These are phyloP conservation scores for Trichosporon coremiiforme DNA, from an alignment of 1,284 basidiomycete species.

Conservation along the genomic window DNA sequence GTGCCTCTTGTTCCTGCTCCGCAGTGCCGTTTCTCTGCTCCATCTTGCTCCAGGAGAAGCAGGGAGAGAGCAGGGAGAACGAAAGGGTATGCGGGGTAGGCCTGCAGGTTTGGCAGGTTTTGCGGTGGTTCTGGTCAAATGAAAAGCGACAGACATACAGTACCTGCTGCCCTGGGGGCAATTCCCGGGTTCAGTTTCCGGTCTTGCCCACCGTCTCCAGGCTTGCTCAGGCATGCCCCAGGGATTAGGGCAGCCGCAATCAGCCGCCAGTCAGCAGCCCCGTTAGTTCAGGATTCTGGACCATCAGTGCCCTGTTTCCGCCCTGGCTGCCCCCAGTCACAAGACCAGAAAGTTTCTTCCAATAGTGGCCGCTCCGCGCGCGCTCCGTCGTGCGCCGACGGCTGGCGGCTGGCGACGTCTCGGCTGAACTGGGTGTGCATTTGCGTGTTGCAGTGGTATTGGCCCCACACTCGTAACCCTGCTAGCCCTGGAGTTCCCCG, in stretches of 20 bases:
- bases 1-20: too few species aligned
- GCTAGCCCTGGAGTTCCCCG: constrained; percentile 15
- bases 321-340: background rate
- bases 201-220: background rate
- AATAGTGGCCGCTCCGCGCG: background rate
- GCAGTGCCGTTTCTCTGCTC: too few species aligned
- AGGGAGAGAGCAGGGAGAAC: too few species aligned
- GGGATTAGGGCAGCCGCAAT: background rate
- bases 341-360: background rate
- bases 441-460: background rate
- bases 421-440: background rate
- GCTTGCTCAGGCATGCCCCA: background rate
- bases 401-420: background rate
- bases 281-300: background rate
- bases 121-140: too few species aligned
- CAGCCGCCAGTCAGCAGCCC: constrained; percentile 6
- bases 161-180: too few species aligned
- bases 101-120: too few species aligned
- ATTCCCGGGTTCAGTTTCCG: background rate
- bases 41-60: too few species aligned
- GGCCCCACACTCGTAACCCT: background rate
- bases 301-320: background rate
- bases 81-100: too few species aligned
- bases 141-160: too few species aligned
- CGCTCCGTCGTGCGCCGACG: background rate